Conservation (phyloP, 192 early-diverging fungal species). For the Backusella luteola region DNA sequence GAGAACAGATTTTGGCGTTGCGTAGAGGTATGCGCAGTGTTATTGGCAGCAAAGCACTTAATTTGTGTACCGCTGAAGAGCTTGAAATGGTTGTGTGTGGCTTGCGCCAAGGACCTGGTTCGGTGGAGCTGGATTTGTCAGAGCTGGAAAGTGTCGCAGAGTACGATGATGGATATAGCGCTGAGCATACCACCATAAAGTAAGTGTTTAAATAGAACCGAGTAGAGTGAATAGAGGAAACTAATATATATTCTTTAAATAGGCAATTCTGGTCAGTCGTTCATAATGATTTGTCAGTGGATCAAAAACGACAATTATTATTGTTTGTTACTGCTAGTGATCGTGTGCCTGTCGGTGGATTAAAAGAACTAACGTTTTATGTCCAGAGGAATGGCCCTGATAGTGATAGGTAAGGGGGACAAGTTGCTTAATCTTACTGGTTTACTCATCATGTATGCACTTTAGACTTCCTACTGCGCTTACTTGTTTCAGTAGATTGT, state of each 20-base stretch:
- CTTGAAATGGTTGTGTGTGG: slow-evolving; percentile 77
- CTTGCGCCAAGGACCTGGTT: slow-evolving; percentile 18
- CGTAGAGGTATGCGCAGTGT: slow-evolving; percentile 70
- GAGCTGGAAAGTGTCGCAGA: slow-evolving; percentile 68
- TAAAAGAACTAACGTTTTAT: slow-evolving; percentile 81
- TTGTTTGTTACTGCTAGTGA: slow-evolving; percentile 92
- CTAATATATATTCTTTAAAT: background rate
- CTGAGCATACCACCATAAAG: slow-evolving; percentile 63
- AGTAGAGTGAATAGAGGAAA: background rate
- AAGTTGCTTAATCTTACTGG: background rate
- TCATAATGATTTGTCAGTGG: slow-evolving; percentile 50
- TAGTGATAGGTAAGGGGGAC: slow-evolving; percentile 44
- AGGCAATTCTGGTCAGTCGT: slow-evolving; percentile 84
- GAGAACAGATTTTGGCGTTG: slow-evolving; percentile 67
- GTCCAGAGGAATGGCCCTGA: slow-evolving; percentile 96
- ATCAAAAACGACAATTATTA: slow-evolving; percentile 72
- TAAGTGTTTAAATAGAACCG: background rate
- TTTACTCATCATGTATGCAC: background rate
- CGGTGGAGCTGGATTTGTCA: slow-evolving; percentile 56
- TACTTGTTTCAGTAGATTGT: slow-evolving; percentile 87
- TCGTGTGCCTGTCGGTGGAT: slow-evolving; percentile 82
- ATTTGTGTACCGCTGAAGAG: slow-evolving; percentile 53
- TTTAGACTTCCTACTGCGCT: slow-evolving; percentile 77
- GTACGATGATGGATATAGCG: slow-evolving; percentile 85
- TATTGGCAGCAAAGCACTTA: slow-evolving; percentile 40